Base-by-base conservation (phyloP, 2,329 filamentous ascomycete genomes). In the Aspergillus jensenii region DNA sequence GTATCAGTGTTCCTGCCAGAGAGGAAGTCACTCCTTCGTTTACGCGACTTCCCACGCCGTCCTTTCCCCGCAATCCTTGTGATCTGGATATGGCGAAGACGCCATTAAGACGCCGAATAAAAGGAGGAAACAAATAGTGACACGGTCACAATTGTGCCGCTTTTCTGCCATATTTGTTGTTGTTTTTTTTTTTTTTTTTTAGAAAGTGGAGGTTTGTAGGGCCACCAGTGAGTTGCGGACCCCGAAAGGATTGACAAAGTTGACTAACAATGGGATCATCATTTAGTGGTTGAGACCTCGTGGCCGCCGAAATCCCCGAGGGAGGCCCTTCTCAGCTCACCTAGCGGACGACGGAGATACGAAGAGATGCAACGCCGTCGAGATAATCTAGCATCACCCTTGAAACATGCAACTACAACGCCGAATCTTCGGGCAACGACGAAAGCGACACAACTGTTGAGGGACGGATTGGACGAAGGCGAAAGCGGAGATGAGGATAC, bases 331-430 rank as follows among this genome's bases (percentile, higher is more conserved):
- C 75, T 87, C 58, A 85, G 82, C 70, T 88, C 93, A 3, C 93
- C 93, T 1, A 86, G 88, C 64, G 93, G 92, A 53, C 88, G 92
- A 67, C 86, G 88, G 71, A 88, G 87, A 71, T 86, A 91, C 68
- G 84, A 88, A 71, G 85, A 87, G 59, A 80, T 89, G 66, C 83
- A 86, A 63, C 84, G 87, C 62, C 85, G 84, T 65, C 82, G 81
- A 39, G 88, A 90, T 25, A 87, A 88, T 1, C 88, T 88, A 1
- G 85, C 87, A 0, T 90, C 89, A 1, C 87, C 89, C 0, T 77
- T 81, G 39, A 87, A 83, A 70, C 77, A 78, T 55, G 73, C 78
- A 48, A 70, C 71, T n/a, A 76, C 78, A 6, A 78, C 77, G 11
- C 72, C 76, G 4, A 75, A 70, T 65, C 66, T 74, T 14, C 69